phyloP scores from a whole-genome alignment of 169 alveolate species.

The Cryptosporidium baileyi region DNA sequence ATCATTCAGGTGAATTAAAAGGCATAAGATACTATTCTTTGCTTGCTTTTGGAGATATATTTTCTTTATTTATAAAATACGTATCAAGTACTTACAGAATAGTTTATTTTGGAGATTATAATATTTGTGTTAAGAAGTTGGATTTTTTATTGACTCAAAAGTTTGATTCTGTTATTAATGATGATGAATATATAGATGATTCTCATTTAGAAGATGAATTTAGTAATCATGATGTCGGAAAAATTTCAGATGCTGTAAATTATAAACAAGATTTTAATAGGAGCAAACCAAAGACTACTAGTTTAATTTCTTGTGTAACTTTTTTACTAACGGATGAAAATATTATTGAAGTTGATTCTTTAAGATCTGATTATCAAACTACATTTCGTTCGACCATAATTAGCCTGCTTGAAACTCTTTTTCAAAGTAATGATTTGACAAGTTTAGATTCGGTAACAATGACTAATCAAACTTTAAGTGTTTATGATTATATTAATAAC shows the following conservation, averaged over 20 bases:
- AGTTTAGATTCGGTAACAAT: conserved; percentile 10
- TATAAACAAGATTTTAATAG: neutral
- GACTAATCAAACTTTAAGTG: conserved; percentile 23
- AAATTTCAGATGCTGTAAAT: neutral
- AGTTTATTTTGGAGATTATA: neutral
- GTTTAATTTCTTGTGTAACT: conserved; percentile 4
- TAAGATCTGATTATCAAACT: neutral
- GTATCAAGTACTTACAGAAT: neutral
- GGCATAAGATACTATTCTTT: conserved; percentile 13
- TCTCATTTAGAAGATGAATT: neutral
- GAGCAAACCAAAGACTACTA: neutral
- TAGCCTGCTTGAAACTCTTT: neutral
- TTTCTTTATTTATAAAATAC: conserved; percentile 16
- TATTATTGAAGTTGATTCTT: conserved; percentile 17
- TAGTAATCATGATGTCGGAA: neutral
- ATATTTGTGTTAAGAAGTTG: neutral
- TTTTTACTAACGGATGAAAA: conserved; percentile 25
- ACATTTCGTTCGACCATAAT: conserved; percentile 24
- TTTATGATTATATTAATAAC: neutral
- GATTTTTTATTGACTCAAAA: neutral
- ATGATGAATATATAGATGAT: neutral
- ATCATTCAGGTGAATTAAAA: neutral
- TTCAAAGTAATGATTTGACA: conserved; percentile 1
- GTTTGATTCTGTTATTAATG: neutral
- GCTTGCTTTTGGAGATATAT: conserved; percentile 20